phyloP scores from a whole-genome alignment of 495 filamentous ascomycete genomes.

The Xylaria bambusicola region DNA sequence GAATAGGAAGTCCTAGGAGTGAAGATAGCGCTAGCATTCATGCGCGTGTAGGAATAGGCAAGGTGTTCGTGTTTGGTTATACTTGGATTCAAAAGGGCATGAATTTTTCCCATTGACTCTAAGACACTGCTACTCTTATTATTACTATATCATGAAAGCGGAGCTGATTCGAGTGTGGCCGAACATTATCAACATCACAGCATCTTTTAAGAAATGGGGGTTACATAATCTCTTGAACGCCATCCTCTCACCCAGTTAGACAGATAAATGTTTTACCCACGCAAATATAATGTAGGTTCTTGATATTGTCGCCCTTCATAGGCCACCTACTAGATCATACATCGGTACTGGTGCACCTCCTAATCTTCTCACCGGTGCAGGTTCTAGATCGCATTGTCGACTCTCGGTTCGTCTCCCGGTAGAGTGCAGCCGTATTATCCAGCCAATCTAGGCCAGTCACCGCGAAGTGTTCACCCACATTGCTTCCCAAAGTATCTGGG shows the following conservation, averaged over 20 bases:
- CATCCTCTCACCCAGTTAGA: neutral
- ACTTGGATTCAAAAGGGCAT: neutral
- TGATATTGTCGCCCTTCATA: neutral
- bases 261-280: neutral
- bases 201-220: too few relatives aligned
- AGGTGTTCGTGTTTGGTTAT: neutral
- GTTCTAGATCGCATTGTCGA: constrained; percentile 5
- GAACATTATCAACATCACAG: neutral
- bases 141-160: neutral
- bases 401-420: neutral
- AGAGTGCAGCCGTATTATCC: constrained; percentile 11
- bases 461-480: neutral
- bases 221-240: neutral
- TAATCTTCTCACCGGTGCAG: neutral
- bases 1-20: neutral
- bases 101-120: neutral
- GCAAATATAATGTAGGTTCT: neutral
- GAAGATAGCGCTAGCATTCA: neutral
- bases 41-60: neutral
- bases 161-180: neutral
- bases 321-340: neutral
- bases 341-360: neutral
- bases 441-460: constrained; percentile 5
- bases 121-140: too few relatives aligned
- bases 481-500: neutral